Evolutionary conservation across 306 rosid genomes (phyloP).

Genomic region (Quercus aquifolioides): DNA sequence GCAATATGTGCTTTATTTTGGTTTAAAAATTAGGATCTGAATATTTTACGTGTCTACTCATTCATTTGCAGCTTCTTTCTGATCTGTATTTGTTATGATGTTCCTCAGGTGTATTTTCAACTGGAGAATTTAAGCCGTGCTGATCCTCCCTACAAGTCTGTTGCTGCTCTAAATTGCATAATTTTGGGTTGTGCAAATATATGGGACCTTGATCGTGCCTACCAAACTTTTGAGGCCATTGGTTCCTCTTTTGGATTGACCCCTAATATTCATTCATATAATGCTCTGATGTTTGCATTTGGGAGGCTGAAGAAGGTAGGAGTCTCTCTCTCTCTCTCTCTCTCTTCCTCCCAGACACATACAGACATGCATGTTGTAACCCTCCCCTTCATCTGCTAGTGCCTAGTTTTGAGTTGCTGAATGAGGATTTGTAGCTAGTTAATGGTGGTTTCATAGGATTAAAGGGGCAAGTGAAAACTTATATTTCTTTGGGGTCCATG

Average conservation of each 20-base stretch:
- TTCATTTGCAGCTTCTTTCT: slow-evolving; percentile 15
- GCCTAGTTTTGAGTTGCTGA: not conserved
- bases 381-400: slow-evolving; percentile 1
- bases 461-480: not conserved
- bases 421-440: not conserved
- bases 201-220: slow-evolving; percentile 97
- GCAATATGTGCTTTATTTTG: not conserved
- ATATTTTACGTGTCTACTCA: not conserved
- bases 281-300: slow-evolving; percentile 77
- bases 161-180: slow-evolving; percentile 83
- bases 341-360: not conserved
- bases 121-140: slow-evolving; percentile 75
- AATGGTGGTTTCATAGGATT: not conserved
- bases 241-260: slow-evolving; percentile 72
- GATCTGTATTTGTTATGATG: slow-evolving; percentile 21
- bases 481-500: not conserved
- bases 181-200: slow-evolving; percentile 90
- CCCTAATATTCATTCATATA: slow-evolving; percentile 90
- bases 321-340: slow-evolving; percentile 5
- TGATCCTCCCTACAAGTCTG: slow-evolving; percentile 82
- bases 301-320: slow-evolving; percentile 87
- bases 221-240: slow-evolving; percentile 95
- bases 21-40: not conserved
- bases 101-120: slow-evolving; percentile 82
- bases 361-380: not conserved